Evolutionary conservation across 2,329 filamentous ascomycete genomes (phyloP), one percentile per base, ranked within the genome.

Genomic region (Neofusicoccum cordaticola): DNA sequence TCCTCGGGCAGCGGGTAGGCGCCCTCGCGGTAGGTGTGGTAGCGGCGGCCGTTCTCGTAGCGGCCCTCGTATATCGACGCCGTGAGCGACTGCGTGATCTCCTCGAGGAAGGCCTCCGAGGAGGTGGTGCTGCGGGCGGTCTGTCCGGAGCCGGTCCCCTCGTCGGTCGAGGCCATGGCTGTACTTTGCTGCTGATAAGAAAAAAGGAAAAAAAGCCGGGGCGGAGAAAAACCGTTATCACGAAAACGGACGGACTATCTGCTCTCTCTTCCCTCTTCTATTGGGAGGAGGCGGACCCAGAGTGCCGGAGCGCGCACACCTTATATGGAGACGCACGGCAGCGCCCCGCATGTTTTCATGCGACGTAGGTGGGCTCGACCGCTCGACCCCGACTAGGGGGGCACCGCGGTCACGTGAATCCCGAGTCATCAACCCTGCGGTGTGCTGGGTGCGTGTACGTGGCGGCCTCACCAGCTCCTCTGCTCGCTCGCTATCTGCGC

Each of bases 1-100:
- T 77, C 75, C 68, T 77, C 77, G 65, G 75, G 50, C 44, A 17
- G 42, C 73, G 72, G 74, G 69, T 77, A 76, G 15, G 72, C 70
- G 60, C 75, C 75, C 63, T 77, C 75, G 19, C 74, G 69, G 62
- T 76, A 77, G 4, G 72, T 72, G 52, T 77, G 74, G 67, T 78
- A 77, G 51, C 73, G 71, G 2, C 75, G 69, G 1, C 75, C 75
- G 60, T 78, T 77, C 65, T 77, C 74, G 58, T 75, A 75, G 15
- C 72, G 68, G 67, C 75, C 74, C 65, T 74, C 62, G 51, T 75
- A 69, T 50, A 76, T 75, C 48, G 72, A 75, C n/a, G 74, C 75
- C 4, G 73, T 72, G n/a, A 77, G 69, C 27, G 56, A 60, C 31
- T 60, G 56, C 22, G 74, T 74, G 6, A 74, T 76, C 4, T 64